phyloP scores from a whole-genome alignment of 805 yeast genomes.

The Saccharomycopsis malanga region DNA sequence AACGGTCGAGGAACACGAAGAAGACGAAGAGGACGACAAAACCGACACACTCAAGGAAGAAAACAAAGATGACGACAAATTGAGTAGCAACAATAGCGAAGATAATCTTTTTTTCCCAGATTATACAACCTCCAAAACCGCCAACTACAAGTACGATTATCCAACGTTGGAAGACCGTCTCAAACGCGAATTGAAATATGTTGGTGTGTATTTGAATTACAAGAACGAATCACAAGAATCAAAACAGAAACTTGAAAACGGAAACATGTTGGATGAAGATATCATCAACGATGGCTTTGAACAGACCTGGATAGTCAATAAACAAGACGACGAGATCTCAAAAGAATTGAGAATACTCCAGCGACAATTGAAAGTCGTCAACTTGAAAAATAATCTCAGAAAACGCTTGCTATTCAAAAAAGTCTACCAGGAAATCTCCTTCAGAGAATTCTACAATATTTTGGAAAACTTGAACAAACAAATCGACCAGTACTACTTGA shows the following conservation, averaged over 20 bases:
- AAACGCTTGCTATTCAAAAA: slow-evolving; percentile 61
- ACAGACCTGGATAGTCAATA: slow-evolving; percentile 68
- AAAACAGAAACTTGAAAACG: slow-evolving; percentile 25
- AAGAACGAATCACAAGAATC: slow-evolving; percentile 28
- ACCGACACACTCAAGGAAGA: slow-evolving; percentile 20
- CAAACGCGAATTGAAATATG: slow-evolving; percentile 78
- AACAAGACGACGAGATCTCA: slow-evolving; percentile 92
- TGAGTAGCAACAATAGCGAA: slow-evolving; percentile 23
- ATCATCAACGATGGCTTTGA: slow-evolving; percentile 26
- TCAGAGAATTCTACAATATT: slow-evolving; percentile 88
- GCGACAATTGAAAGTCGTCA: slow-evolving; percentile 52
- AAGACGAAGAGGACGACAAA: slow-evolving; percentile 22
- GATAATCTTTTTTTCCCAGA: slow-evolving; percentile 29
- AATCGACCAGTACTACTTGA: slow-evolving; percentile 87
- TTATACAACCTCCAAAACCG: slow-evolving; percentile 43
- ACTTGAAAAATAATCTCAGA: slow-evolving; percentile 56
- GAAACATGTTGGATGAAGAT: slow-evolving; percentile 16
- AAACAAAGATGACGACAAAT: slow-evolving; percentile 26
- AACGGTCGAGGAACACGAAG: slow-evolving; percentile 6
- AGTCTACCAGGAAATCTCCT: slow-evolving; percentile 83
- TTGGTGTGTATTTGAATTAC: slow-evolving; percentile 79
- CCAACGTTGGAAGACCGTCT: slow-evolving; percentile 79
- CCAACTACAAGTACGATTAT: slow-evolving; percentile 53
- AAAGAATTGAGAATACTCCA: slow-evolving; percentile 75
- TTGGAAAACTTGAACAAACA: slow-evolving; percentile 93